Base-by-base conservation (phyloP, 768 basidiomycete species). In the Hysterangium stoloniferum region DNA sequence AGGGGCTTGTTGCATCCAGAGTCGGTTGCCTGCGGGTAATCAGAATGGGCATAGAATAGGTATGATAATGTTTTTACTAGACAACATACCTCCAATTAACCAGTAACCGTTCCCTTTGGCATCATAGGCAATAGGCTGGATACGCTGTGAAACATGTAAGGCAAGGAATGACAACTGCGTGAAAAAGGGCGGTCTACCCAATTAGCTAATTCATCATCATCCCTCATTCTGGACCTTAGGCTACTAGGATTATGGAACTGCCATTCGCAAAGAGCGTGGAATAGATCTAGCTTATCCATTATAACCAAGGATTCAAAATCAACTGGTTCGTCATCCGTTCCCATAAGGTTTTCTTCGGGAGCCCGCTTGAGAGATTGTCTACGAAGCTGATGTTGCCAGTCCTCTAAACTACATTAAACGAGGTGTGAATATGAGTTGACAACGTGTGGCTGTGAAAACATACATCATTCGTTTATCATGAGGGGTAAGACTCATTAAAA, bases 121-220 rank as follows among this genome's bases (percentile, higher is more conserved):
- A 58, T 92, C 90, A 56, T 86, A 89, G 5, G 90, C 90, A 54
- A 92, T 77, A 7, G 90, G 89, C 59, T 90, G 86, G 49, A 85
- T 79, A 22, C 90, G 83, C 90, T 93, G 51, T 33, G 4, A 15
- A 19, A 54, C 7, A 3, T 17, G 28, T 48, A 24, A 43, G 61
- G 4, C 35, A 45, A 52, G 52, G 27, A 47, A 32, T 32, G 27
- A 46, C 48, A 48, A 49, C 42, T 32, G 51, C 28, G 45, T 13
- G 9, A 52, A 52, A 27, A 51, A 42, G 9, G 22, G 60, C 24
- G 7, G 69, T 84, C 57, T 51, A 87, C 90, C 90, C 90, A 93
- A 28, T 75, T 67, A 22, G 83, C 85, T 49, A 71, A 68, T 36
- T 90, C 88, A 54, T 89, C 87, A 50, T 89, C 88, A 45, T 71